phyloP scores from a whole-genome alignment of 345 rosid species.

The Streptanthus diversifolius region DNA sequence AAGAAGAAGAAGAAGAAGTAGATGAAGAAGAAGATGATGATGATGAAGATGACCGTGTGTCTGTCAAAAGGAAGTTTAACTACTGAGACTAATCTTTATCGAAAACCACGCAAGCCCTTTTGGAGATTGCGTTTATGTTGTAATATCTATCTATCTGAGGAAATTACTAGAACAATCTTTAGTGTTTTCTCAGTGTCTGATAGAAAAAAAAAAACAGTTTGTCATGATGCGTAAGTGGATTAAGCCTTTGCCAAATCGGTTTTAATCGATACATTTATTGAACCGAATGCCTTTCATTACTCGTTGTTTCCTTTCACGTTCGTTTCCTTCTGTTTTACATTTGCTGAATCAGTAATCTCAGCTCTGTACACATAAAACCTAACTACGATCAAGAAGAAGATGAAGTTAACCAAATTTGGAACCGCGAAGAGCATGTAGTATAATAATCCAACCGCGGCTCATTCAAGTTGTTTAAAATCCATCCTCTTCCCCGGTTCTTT shows the following conservation, averaged over 20 bases:
- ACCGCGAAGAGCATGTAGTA: slow-evolving; percentile 61
- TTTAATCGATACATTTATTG: neutral
- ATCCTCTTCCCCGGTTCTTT: slow-evolving; percentile 42
- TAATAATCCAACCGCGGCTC: slow-evolving; percentile 71
- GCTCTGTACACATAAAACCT: slow-evolving; percentile 65
- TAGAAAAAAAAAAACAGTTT: neutral
- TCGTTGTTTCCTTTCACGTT: slow-evolving; percentile 19
- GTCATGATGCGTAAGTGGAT: neutral
- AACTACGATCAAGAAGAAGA: slow-evolving; percentile 51
- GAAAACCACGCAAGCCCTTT: slow-evolving; percentile 1
- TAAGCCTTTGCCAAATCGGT: neutral
- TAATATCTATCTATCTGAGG: slow-evolving; percentile 19
- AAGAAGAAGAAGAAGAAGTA: slow-evolving; percentile 26
- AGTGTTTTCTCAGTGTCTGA: neutral
- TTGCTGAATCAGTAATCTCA: slow-evolving; percentile 57
- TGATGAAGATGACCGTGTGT: slow-evolving; percentile 27
- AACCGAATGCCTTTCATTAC: neutral
- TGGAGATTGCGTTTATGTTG: slow-evolving; percentile 16
- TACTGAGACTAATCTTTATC: slow-evolving; percentile 15
- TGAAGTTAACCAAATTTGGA: slow-evolving; percentile 54
- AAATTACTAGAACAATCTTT: neutral
- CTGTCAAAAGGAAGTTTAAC: slow-evolving; percentile 35
- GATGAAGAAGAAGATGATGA: slow-evolving; percentile 40
- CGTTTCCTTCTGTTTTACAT: slow-evolving; percentile 48
- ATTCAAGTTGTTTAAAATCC: slow-evolving; percentile 77